These are phyloP conservation scores for Hypoxylon rickii DNA, from an alignment of 495 filamentous ascomycete genomes.

Conservation along the genomic window DNA sequence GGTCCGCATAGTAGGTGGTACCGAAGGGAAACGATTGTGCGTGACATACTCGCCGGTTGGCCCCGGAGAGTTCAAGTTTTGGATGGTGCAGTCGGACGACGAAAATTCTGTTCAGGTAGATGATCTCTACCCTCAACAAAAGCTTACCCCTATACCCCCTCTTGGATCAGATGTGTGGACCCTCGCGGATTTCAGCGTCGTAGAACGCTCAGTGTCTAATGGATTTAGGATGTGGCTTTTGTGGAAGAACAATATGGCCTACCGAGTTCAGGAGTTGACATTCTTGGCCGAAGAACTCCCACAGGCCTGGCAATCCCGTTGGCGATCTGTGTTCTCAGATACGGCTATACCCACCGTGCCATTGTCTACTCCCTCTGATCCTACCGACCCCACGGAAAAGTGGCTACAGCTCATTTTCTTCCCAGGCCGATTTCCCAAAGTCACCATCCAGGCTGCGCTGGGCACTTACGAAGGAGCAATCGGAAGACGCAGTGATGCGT, in stretches of 20 bases:
- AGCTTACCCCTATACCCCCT: slow-evolving; percentile 68
- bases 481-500: slow-evolving; percentile 46
- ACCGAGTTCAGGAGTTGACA: slow-evolving; percentile 66
- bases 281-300: slow-evolving; percentile 38
- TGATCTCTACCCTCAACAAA: slow-evolving; percentile 66
- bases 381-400: slow-evolving; percentile 65
- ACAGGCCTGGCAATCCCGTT: slow-evolving; percentile 69
- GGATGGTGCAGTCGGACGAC: slow-evolving; percentile 71
- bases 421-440: slow-evolving; percentile 74
- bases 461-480: slow-evolving; percentile 69
- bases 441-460: slow-evolving; percentile 83
- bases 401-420: slow-evolving; percentile 78
- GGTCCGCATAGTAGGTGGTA: slow-evolving; percentile 70
- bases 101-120: slow-evolving; percentile 65
- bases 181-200: slow-evolving; percentile 78
- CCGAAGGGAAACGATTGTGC: slow-evolving; percentile 69
- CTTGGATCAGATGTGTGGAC: slow-evolving; percentile 83
- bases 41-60: slow-evolving; percentile 86
- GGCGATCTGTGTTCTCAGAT: slow-evolving; percentile 73
- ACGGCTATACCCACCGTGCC: slow-evolving; percentile 60
- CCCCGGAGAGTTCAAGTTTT: slow-evolving; percentile 94
- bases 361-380: slow-evolving; percentile 60
- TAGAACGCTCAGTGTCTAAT: slow-evolving; percentile 45
- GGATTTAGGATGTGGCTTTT: slow-evolving; percentile 76
- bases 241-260: slow-evolving; percentile 82